Conservation (phyloP, 164 flowering plant species). For the Malania oleifera region DNA sequence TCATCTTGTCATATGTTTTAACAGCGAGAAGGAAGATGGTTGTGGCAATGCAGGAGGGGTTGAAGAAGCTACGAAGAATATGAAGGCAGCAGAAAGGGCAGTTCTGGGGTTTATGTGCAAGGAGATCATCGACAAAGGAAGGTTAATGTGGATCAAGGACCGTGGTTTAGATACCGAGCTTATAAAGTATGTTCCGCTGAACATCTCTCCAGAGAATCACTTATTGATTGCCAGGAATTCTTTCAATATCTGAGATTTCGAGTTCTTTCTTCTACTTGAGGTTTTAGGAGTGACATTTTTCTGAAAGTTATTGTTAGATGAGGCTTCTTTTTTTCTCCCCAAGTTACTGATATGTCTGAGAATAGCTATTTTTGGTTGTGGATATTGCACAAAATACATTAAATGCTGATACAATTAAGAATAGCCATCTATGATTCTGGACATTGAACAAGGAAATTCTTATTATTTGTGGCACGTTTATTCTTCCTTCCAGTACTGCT, state of each 20-base stretch:
- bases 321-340: too few relatives aligned
- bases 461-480: too few relatives aligned
- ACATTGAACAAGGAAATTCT: too few relatives aligned
- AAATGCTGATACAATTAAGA: too few relatives aligned
- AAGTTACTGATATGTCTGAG: too few relatives aligned
- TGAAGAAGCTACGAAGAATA: constrained; percentile 48
- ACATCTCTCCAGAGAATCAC: constrained; percentile 85
- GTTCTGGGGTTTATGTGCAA: constrained; percentile 82
- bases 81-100: constrained; percentile 72
- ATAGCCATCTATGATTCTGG: too few relatives aligned
- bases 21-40: constrained; percentile 28
- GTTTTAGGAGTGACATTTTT: background rate
- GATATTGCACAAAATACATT: too few relatives aligned
- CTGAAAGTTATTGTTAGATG: too few relatives aligned
- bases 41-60: constrained; percentile 23
- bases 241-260: constrained; percentile 1
- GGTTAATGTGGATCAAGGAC: constrained; percentile 72
- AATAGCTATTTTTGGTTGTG: too few relatives aligned
- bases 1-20: constrained; percentile 5
- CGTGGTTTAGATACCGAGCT: constrained; percentile 46
- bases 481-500: too few relatives aligned
- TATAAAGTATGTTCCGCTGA: constrained; percentile 72
- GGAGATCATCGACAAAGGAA: constrained; percentile 82
- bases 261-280: background rate
- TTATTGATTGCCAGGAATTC: constrained; percentile 47